phyloP scores from a whole-genome alignment of 2,329 filamentous ascomycete genomes.

The Fusarium camptoceras region DNA sequence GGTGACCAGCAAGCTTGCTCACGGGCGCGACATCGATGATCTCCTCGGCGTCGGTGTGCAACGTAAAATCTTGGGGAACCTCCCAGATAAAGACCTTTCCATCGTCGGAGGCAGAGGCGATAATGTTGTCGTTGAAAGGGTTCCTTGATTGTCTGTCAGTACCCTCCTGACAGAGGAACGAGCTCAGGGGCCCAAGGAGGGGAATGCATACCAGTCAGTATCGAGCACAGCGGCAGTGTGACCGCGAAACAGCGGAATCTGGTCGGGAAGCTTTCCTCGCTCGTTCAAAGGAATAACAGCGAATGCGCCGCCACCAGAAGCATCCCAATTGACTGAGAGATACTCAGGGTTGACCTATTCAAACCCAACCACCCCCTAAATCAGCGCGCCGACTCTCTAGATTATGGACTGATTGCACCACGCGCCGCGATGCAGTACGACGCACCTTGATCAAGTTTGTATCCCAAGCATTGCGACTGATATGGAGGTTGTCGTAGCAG shows the following conservation, averaged over 20 bases:
- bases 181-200: conserved; percentile 18
- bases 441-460: conserved; percentile 96
- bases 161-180: background rate
- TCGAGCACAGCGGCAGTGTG: conserved; percentile 96
- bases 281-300: conserved; percentile 93
- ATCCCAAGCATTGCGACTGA: conserved; percentile 99
- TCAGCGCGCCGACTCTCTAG: conserved; percentile 41
- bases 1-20: conserved; percentile 85
- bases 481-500: conserved; percentile 97
- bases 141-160: conserved; percentile 68
- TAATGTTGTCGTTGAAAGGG: conserved; percentile 92
- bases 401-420: conserved; percentile 29
- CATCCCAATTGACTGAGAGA: conserved; percentile 98
- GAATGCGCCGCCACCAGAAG: conserved; percentile 94
- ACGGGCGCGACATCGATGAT: conserved; percentile 83
- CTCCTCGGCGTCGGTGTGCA: conserved; percentile 87
- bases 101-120: conserved; percentile 95
- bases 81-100: conserved; percentile 98
- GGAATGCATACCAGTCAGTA: conserved; percentile 83
- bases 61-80: conserved; percentile 87
- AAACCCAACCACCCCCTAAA: conserved; percentile 39
- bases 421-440: conserved; percentile 72
- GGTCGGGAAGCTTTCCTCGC: conserved; percentile 89
- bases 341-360: conserved; percentile 91
- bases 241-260: conserved; percentile 93